Percentiles rank a stretch among this genome's conserved stretches.
Evolutionary conservation across 106 monocot species (phyloP).

Genomic region (Phalaenopsis equestris): DNA sequence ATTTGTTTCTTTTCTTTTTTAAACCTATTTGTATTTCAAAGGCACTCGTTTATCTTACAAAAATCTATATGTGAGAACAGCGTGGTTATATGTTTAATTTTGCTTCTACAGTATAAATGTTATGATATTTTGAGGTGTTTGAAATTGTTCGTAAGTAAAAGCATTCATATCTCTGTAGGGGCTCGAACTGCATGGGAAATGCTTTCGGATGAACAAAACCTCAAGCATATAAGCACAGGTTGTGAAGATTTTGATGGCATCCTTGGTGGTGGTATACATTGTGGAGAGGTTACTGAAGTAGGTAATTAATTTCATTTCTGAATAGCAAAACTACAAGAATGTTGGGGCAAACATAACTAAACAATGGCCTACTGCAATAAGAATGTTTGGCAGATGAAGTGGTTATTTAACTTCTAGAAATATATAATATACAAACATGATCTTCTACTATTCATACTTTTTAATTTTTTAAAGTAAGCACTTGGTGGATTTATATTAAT

Average conservation of each 20-base stretch:
- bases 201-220: conserved; percentile 67
- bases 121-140: background rate
- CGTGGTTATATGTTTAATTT: background rate
- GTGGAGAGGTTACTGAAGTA: conserved; percentile 91
- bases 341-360: background rate
- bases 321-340: background rate
- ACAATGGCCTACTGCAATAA: background rate
- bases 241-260: conserved; percentile 69
- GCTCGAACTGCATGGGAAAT: conserved; percentile 96
- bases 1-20: background rate
- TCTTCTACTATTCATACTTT: background rate
- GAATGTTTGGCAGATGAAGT: background rate
- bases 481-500: background rate
- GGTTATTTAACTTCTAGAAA: conserved; percentile 1
- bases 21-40: background rate
- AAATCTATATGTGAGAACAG: background rate
- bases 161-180: conserved; percentile 23
- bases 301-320: conserved; percentile 28
- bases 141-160: background rate
- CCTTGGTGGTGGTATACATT: conserved; percentile 94
- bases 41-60: background rate
- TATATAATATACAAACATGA: background rate
- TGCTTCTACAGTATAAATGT: too few relatives aligned
- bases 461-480: background rate
- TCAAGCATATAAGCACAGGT: conserved; percentile 70